A percentile compares a stretch with the other conserved stretches of the same genome.
phyloP scores from a whole-genome alignment of 2,329 filamentous ascomycete species.

The Talaromyces atroroseus region DNA sequence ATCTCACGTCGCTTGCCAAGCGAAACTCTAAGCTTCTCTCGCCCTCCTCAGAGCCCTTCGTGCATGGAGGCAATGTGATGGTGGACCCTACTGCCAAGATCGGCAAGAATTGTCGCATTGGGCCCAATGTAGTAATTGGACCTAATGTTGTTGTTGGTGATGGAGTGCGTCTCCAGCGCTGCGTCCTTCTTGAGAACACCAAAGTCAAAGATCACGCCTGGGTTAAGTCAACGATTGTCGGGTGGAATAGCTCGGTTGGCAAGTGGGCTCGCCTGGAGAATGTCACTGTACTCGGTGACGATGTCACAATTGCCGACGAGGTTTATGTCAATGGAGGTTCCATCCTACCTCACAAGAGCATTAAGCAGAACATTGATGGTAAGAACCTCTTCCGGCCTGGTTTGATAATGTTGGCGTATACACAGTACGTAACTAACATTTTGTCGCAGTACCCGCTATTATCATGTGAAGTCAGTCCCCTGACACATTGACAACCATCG shows the following conservation, averaged over 20 bases:
- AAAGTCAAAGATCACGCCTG: constrained; percentile 98
- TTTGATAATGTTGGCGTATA: not conserved
- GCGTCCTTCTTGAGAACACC: constrained; percentile 78
- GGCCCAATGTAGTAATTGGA: constrained; percentile 93
- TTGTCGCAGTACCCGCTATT: constrained; percentile 39
- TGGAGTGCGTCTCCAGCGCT: constrained; percentile 88
- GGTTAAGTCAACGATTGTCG: constrained; percentile 97
- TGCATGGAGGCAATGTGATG: constrained; percentile 91
- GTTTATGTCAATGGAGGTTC: constrained; percentile 97
- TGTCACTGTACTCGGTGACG: constrained; percentile 93
- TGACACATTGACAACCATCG: not conserved
- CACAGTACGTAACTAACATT: constrained; percentile 1
- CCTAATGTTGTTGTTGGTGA: constrained; percentile 89
- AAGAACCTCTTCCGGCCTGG: constrained; percentile 25
- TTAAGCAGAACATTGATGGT: constrained; percentile 95
- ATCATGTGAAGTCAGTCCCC: constrained; percentile 38
- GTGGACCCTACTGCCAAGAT: constrained; percentile 93
- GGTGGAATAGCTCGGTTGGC: constrained; percentile 95
- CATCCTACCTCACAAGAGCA: constrained; percentile 94
- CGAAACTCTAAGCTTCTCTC: constrained; percentile 80
- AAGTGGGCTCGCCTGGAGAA: constrained; percentile 97
- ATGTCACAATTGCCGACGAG: constrained; percentile 95
- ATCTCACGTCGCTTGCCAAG: constrained; percentile 88
- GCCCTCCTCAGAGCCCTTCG: constrained; percentile 67
- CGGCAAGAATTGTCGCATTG: constrained; percentile 96